Evolutionary conservation across 805 yeast genomes (phyloP), one percentile per base, ranked within the genome.

Genomic region (Sporopachydermia lactativora): DNA sequence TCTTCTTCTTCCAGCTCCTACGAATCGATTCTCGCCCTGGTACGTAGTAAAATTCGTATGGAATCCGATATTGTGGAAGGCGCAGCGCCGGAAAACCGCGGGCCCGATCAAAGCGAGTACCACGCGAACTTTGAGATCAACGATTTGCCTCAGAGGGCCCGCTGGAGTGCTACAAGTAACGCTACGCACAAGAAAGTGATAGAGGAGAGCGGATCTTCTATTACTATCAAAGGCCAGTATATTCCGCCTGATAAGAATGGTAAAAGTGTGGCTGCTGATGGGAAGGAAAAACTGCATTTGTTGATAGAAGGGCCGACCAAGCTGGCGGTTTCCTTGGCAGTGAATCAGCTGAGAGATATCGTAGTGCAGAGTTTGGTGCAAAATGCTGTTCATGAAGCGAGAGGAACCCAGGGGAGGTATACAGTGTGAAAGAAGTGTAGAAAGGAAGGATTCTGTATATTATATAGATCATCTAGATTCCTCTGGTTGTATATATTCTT

Each of bases 221-320:
- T 88, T 37, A 86, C 96, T 1, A 74, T 76, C 41, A 82, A 77
- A 52, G 98, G 98, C 13, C 73, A 71, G 45, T 86, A 62, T 52
- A 14, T 17, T 42, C 77, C 85, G 0, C 64, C 71, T 14, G 80
- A 82, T 0, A 61, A 71, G 37, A 24, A 24, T 8, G n/a, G 31
- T 24, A 61, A 55, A 8, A 77, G 81, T 2, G 63, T 66, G 3
- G 63, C 65, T 14, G 71, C 66, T 0, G 64, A 58, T 3, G 79
- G 75, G 13, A 85, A 79, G 31, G 83, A 84, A 1, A 86, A 84
- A 57, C 61, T 89, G 42, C 81, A 81, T 48, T 59, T 89, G 14
- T 63, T 81, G 16, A 74, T 89, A 19, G 97, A 89, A 55, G 86
- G 89, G 2, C 69, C 68, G 13, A 72, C 71, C 4, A 80, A 77